Percentiles rank a stretch among this genome's conserved stretches.
Evolutionary conservation across 768 basidiomycete genomes (phyloP).

Genomic region (Rhodotorula diobovata): DNA sequence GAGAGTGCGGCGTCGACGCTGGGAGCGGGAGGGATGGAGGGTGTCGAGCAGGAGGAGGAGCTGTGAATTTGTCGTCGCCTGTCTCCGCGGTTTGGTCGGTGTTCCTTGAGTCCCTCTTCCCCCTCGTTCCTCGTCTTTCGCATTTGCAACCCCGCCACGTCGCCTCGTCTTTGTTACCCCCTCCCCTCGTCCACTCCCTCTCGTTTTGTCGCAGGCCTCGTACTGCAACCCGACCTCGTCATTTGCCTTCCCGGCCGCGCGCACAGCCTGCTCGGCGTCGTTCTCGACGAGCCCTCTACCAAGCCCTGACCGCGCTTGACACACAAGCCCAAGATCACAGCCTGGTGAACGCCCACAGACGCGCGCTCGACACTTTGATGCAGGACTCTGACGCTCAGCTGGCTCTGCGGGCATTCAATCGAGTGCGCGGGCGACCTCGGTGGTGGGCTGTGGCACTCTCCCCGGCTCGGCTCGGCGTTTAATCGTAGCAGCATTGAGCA

Average conservation of each 20-base stretch:
- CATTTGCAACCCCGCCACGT: no score
- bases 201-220: background rate
- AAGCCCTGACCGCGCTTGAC: no score
- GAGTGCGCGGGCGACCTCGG: background rate
- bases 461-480: no score
- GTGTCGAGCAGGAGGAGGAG: conserved; percentile 20
- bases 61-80: background rate
- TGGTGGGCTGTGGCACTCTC: no score
- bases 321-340: no score
- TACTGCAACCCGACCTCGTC: background rate
- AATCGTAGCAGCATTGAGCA: no score
- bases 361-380: background rate
- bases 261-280: no score
- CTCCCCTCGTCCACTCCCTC: background rate
- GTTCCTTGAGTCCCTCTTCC: background rate
- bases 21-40: conserved; percentile 7
- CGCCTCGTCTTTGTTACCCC: no score
- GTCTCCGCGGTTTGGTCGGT: no score
- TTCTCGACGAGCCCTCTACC: no score
- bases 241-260: background rate
- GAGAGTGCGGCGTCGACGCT: background rate
- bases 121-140: background rate
- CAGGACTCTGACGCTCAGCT: conserved; percentile 1
- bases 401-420: background rate
- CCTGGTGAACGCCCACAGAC: background rate